phyloP scores from a whole-genome alignment of 2,329 filamentous ascomycete genomes.

The Stagonosporopsis vannaccii region DNA sequence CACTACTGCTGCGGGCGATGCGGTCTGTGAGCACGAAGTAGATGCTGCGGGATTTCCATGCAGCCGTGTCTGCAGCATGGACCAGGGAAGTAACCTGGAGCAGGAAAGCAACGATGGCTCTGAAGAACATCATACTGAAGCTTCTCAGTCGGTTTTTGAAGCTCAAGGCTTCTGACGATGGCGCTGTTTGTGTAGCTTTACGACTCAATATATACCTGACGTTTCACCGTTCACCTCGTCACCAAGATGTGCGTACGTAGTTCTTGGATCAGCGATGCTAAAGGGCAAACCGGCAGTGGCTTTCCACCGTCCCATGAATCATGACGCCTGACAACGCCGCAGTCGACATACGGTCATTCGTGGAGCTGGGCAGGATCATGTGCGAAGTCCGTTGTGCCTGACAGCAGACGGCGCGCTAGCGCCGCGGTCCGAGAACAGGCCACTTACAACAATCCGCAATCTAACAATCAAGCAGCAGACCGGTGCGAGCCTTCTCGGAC shows the following conservation, averaged over 20 bases:
- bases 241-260: neutral
- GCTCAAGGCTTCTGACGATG: neutral
- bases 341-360: constrained; percentile 12
- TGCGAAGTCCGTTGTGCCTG: constrained; percentile 15
- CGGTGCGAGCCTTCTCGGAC: constrained; percentile 12
- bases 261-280: constrained; percentile 15
- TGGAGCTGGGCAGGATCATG: constrained; percentile 9
- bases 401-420: constrained; percentile 11
- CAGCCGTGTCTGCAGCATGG: constrained; percentile 39
- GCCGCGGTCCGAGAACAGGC: constrained; percentile 11
- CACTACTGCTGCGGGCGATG: constrained; percentile 43
- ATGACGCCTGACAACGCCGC: constrained; percentile 1
- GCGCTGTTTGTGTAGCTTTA: neutral
- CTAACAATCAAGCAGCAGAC: constrained; percentile 4
- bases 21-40: constrained; percentile 50
- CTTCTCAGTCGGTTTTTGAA: neutral
- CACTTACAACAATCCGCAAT: constrained; percentile 2
- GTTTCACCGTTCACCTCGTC: constrained; percentile 3
- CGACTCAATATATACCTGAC: constrained; percentile 15
- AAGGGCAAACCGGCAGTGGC: neutral
- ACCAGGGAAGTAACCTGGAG: constrained; percentile 30
- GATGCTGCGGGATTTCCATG: constrained; percentile 49
- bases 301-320: constrained; percentile 10
- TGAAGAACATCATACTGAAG: constrained; percentile 30
- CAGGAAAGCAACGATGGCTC: constrained; percentile 20